Conservation (phyloP, 352 stramenopile genomes). For the Saprolegnia diclina region DNA sequence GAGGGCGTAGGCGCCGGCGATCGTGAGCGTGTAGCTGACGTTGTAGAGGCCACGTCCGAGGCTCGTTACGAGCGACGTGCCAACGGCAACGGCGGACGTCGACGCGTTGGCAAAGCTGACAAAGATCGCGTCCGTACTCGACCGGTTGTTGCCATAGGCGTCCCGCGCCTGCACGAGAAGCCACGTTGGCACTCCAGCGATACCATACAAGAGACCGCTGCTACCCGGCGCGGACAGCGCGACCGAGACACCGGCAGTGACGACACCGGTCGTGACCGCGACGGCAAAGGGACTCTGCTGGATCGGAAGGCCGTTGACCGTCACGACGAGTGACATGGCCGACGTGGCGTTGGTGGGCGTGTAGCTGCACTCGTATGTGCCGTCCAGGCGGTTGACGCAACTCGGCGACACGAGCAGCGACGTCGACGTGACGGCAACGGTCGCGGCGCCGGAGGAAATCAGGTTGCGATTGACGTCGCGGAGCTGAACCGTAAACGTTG, state of each 20-base stretch:
- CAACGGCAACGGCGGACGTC: not conserved
- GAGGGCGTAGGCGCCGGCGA: constrained; percentile 6
- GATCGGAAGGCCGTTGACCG: constrained; percentile 30
- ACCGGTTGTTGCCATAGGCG: constrained; percentile 56
- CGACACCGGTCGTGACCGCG: constrained; percentile 42
- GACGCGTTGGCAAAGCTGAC: constrained; percentile 12
- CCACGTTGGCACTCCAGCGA: constrained; percentile 42
- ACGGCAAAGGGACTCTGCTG: constrained; percentile 48
- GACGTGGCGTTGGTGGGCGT: constrained; percentile 40
- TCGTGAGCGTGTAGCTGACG: not conserved
- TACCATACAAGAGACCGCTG: constrained; percentile 41
- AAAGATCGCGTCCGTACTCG: constrained; percentile 39
- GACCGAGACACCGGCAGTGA: constrained; percentile 41
- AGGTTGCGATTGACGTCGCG: constrained; percentile 54
- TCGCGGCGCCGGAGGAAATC: constrained; percentile 38
- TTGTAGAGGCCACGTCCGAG: constrained; percentile 8
- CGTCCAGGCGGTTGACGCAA: constrained; percentile 53
- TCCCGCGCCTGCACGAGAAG: constrained; percentile 57
- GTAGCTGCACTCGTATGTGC: constrained; percentile 60
- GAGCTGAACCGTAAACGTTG: constrained; percentile 50
- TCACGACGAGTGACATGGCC: constrained; percentile 28
- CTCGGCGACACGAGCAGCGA: constrained; percentile 32
- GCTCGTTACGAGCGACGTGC: not conserved
- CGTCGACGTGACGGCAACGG: constrained; percentile 38
- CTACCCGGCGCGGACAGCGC: constrained; percentile 30